Evolutionary conservation across 2,329 filamentous ascomycete species (phyloP), one percentile per base, ranked within the genome.

Genomic region (Pezicula neosporulosa): DNA sequence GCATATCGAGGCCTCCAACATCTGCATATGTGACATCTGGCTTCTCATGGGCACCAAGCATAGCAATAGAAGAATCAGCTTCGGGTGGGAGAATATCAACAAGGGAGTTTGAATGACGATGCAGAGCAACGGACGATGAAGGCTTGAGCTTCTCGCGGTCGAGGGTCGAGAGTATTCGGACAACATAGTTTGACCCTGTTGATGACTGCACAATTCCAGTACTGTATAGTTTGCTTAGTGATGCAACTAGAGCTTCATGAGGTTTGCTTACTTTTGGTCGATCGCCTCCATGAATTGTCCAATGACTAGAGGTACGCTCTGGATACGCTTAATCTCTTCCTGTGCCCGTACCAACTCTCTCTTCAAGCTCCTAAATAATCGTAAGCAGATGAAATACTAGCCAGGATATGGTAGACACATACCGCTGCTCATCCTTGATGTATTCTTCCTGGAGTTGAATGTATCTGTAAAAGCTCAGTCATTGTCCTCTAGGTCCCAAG

Each of bases 211-310:
- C 94, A 62, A 99, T 99, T 52, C 94, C 94, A 59, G 94, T 99
- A 73, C 91, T 96, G 65, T 41, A 51, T 13, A 24, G 38, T 24
- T 18, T 30, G 9, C 44, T 64, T 54, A 63, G 56, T 51, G 39
- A 52, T 46, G 28, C 48, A 46, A 47, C 3, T 38, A 27, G n/a
- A 42, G 15, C n/a, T 16, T 36, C 37, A 19, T 45, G 33, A 16
- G 21, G 24, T 12, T 48, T 12, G 53, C 82, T 70, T 80, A 96
- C 90, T 97, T 99, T 75, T 99, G 94, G 71, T 99, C 94, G 68
- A 99, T 99, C 50, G 94, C 94, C 75, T 99, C 94, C 94, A 99
- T 99, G 69, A 99, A 99, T 74, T 99, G 94, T 55, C 94, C 94
- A 69, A 99, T 99, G 57, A 99, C 94, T 56, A 99, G 76, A 27